Evolutionary conservation across 768 basidiomycete species (phyloP).

Genomic region (Kwoniella sp.): DNA sequence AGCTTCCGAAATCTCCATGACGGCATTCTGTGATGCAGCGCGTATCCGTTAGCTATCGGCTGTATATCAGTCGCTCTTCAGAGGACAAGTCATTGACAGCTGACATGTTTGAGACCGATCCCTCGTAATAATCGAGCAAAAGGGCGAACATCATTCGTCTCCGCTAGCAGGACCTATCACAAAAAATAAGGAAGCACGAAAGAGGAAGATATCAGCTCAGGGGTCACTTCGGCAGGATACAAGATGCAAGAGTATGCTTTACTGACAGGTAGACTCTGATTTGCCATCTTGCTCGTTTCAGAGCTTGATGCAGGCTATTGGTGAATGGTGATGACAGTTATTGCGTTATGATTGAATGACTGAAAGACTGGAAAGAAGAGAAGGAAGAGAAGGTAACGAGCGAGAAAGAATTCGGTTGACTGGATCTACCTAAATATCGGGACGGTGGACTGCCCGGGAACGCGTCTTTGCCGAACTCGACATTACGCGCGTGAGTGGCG

Average conservation of each 20-base stretch:
- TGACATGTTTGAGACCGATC: conserved; percentile 76
- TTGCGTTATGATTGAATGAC: not conserved
- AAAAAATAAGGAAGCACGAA: not conserved
- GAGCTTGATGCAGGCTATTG: not conserved
- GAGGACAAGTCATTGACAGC: conserved; percentile 41
- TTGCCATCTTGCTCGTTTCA: not conserved
- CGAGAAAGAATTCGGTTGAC: not conserved
- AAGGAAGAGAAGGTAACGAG: not conserved
- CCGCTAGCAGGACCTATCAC: conserved; percentile 53
- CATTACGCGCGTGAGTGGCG: not conserved
- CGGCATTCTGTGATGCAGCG: conserved; percentile 61
- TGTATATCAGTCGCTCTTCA: not conserved
- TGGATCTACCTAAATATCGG: not conserved
- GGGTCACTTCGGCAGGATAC: not conserved
- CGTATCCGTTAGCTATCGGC: not conserved
- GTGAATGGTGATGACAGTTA: too few species aligned
- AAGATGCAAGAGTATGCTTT: not conserved
- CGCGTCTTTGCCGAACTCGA: not conserved
- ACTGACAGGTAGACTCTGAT: not conserved
- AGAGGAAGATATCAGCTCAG: not conserved
- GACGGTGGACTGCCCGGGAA: conserved; percentile 4
- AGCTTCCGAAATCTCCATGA: conserved; percentile 67
- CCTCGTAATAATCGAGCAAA: conserved; percentile 77
- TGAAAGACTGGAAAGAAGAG: not conserved
- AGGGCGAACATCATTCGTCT: conserved; percentile 70